Evolutionary conservation across 495 filamentous ascomycete species (phyloP), one percentile per base, ranked within the genome.

Genomic region (Cladorrhinum samala): DNA sequence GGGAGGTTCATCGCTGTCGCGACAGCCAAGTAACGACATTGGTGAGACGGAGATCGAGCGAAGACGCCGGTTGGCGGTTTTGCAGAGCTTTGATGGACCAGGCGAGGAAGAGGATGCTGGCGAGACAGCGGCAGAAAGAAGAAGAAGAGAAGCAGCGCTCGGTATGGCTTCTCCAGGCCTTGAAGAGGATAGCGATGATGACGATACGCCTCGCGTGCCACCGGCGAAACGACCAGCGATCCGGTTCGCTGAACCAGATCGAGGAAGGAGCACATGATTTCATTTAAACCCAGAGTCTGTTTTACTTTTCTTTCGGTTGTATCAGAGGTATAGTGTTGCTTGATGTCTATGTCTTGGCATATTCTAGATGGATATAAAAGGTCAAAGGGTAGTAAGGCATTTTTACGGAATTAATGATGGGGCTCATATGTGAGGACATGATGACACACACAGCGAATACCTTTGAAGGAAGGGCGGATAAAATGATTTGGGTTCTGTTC

Each of bases 61-160:
- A 45, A 65, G 67, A 41, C 66, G 74, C 20, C 59, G 72, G 40
- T 53, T 74, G 3, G 73, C 73, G 17, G 73, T 67, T 19, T 62
- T 68, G 20, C 59, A 71, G 44, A 53, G 62, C 17, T 57, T 63
- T 3, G 41, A 2, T 19, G 16, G 24, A 2, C 50, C 61, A 7
- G 56, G 59, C 2, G 52, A 49, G 2, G 65, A 68, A 7, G 66
- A 66, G 16, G 81, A 84, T 20, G 71, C 69, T 2, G 79, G 75
- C 38, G 91, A 95, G 68, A 95, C 89, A 3, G 82, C 87, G 0
- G 91, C 90, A 0, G 91, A 96, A 69, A 77, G 86, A 40, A 78
- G 86, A 36, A 78, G 91, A 55, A 83, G 92, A 67, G 82, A 94
- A 50, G 92, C 89, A 1, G 92, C 91, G 3, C 71, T 96, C n/a